Evolutionary conservation across 306 rosid species (phyloP), one percentile per base, ranked within the genome.

Genomic region (Medicago truncatula): DNA sequence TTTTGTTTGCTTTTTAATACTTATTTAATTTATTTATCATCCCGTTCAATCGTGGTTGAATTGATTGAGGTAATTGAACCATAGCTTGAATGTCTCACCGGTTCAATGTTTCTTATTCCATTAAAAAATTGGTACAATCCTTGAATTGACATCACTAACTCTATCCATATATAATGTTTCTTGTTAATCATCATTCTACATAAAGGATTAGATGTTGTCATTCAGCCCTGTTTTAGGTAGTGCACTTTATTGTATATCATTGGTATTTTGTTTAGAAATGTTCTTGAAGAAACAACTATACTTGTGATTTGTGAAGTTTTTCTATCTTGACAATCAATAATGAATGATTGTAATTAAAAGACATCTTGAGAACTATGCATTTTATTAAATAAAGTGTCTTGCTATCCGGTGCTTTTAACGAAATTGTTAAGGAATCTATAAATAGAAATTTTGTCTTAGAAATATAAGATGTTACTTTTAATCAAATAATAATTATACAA

Each of bases 111-210:
- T 28, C 31, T 28, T 3, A 28, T 28, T 28, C 28, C 3, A 28
- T 44, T 0, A 49, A 15, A 15, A 49, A 15, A 15, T 5, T 15
- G n/a, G 18, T 15, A 15, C 15, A 56, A 34, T 5, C 71, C 64
- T 80, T 74, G 75, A 68, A 71, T 38, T 74, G 38, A 34, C 38
- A 34, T 34, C 38, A 0, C 38, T 34, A 34, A 4, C 34, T 54
- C 4, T 40, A 18, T 59, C 20, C 52, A 71, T 78, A 38, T 34
- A 73, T 18, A 41, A 6, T 74, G 15, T 74, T 67, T 56, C 49
- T 62, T 18, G 39, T 40, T 39, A 71, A 71, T 71, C 59, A 39
- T 40, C 25, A 40, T 47, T 53, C 38, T 74, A 62, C n/a, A 31
- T 10, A 25, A 31, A 61, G 4, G 15, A 61, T 46, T 39, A 14